Evolutionary conservation across 495 filamentous ascomycete species (phyloP).

Genomic region (Aeminium ludgeri): DNA sequence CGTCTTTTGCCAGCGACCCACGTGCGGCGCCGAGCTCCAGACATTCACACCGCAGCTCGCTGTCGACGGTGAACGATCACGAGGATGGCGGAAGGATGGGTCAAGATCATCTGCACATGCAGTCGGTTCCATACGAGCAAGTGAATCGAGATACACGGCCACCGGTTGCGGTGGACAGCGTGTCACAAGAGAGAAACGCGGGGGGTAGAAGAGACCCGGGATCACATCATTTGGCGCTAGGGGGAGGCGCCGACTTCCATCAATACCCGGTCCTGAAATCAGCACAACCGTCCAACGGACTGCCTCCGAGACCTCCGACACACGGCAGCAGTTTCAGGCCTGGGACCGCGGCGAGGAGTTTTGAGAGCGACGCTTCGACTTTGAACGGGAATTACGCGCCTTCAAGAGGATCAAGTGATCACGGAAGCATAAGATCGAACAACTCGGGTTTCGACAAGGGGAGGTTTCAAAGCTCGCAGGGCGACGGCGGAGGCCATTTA

Average conservation of each 20-base stretch:
- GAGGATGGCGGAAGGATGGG: not conserved
- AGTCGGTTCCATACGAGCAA: constrained; percentile 78
- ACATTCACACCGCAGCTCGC: constrained; percentile 64
- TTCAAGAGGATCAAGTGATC: constrained; percentile 39
- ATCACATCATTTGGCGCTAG: constrained; percentile 60
- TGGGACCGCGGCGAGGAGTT: not conserved
- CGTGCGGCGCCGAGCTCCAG: constrained; percentile 53
- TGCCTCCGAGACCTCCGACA: constrained; percentile 14
- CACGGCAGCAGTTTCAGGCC: constrained; percentile 9
- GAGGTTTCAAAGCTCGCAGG: constrained; percentile 16
- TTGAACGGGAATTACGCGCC: constrained; percentile 15
- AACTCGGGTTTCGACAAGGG: constrained; percentile 20
- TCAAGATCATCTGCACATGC: constrained; percentile 45
- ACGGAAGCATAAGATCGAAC: constrained; percentile 42
- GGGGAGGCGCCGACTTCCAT: constrained; percentile 62
- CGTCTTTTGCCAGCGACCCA: not conserved
- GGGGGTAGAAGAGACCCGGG: constrained; percentile 50
- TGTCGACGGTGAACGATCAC: constrained; percentile 39
- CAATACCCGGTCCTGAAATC: constrained; percentile 59
- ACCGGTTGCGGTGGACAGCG: constrained; percentile 59
- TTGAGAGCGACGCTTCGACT: constrained; percentile 7
- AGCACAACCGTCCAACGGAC: constrained; percentile 16
- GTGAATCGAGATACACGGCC: constrained; percentile 46
- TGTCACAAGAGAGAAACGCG: constrained; percentile 50
- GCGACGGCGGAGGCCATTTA: constrained; percentile 6